Conservation (phyloP, 1,139 yeast species). For the Candida anutae region DNA sequence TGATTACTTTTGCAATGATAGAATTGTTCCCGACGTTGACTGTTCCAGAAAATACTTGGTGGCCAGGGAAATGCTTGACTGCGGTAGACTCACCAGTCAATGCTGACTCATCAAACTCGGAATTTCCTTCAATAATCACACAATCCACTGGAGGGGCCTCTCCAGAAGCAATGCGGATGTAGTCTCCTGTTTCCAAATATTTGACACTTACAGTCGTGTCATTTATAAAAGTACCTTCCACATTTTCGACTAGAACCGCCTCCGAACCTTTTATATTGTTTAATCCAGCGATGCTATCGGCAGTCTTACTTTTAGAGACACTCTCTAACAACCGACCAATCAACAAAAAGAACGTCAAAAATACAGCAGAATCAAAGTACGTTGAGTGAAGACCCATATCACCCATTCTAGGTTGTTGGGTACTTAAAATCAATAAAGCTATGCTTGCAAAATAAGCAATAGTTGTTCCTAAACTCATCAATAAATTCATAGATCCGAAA, state of each 20-base stretch:
- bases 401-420: constrained; percentile 22
- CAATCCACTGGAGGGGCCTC: constrained; percentile 71
- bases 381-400: constrained; percentile 50
- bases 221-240: constrained; percentile 15
- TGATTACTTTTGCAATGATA: constrained; percentile 48
- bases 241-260: constrained; percentile 40
- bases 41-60: constrained; percentile 67
- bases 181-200: constrained; percentile 57
- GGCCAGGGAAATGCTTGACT: constrained; percentile 42
- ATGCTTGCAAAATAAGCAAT: constrained; percentile 67
- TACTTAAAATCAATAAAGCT: constrained; percentile 44
- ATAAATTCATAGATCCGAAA: constrained; percentile 72
- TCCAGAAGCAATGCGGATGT: constrained; percentile 52
- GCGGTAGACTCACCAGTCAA: constrained; percentile 66
- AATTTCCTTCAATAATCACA: constrained; percentile 46
- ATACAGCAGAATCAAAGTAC: constrained; percentile 73
- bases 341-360: constrained; percentile 60
- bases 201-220: constrained; percentile 40
- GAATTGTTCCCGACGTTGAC: constrained; percentile 53
- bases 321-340: constrained; percentile 66
- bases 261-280: constrained; percentile 41
- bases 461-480: constrained; percentile 66
- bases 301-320: constrained; percentile 57
- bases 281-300: constrained; percentile 53
- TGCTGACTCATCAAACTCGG: constrained; percentile 70